These are phyloP conservation scores for Botrytis medusae DNA, from an alignment of 2,329 filamentous ascomycete genomes.

Conservation along the genomic window DNA sequence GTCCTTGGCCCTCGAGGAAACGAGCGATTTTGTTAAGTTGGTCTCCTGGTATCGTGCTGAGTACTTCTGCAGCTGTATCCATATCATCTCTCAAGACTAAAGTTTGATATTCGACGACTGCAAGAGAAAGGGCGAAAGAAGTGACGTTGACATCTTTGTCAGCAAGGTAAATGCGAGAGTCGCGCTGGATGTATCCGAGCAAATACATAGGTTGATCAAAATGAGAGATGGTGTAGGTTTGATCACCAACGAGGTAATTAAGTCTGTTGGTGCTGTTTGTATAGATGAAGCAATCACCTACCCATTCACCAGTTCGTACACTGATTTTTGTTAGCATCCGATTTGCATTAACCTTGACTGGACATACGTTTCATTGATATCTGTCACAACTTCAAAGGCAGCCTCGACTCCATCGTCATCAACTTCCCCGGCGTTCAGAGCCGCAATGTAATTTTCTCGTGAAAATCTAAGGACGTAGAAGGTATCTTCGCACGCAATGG, in stretches of 20 bases:
- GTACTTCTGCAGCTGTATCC: constrained; percentile 83
- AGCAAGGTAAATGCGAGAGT: constrained; percentile 90
- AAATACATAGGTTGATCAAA: constrained; percentile 96
- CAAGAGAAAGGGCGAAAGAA: constrained; percentile 86
- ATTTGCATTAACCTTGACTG: background rate
- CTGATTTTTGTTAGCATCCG: constrained; percentile 45
- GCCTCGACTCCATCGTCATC: constrained; percentile 88
- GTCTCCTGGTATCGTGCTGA: constrained; percentile 80
- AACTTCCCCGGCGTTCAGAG: constrained; percentile 75
- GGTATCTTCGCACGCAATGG: constrained; percentile 89
- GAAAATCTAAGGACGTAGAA: constrained; percentile 95
- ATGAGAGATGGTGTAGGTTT: constrained; percentile 96
- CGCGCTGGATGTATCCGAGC: constrained; percentile 89
- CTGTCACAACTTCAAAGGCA: constrained; percentile 93
- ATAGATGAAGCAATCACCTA: constrained; percentile 98
- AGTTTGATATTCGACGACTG: constrained; percentile 95
- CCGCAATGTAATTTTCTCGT: constrained; percentile 82
- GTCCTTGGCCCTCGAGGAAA: constrained; percentile 94
- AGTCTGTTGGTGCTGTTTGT: constrained; percentile 94
- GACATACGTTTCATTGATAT: constrained; percentile 80
- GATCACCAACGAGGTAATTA: constrained; percentile 96
- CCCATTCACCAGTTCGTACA: constrained; percentile 94
- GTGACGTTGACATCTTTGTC: constrained; percentile 94
- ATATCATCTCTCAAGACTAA: constrained; percentile 91
- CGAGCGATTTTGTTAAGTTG: constrained; percentile 98